Evolutionary conservation across 2,329 filamentous ascomycete genomes (phyloP), one percentile per base, ranked within the genome.

Genomic region (Zasmidium cellare): DNA sequence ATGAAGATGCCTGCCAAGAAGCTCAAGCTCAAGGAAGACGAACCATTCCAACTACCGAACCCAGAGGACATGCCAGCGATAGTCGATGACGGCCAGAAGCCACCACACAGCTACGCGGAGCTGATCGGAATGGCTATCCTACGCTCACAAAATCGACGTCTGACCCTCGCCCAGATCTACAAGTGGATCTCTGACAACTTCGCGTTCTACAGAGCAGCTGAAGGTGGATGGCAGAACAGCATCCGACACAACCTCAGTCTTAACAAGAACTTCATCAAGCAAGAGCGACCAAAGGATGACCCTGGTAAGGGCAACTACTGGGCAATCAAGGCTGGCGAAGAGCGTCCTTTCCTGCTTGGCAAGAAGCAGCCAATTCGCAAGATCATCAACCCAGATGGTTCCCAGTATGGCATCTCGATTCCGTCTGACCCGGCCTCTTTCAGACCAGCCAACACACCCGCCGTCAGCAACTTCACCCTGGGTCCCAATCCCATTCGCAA

Each of bases 111-210:
- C 77, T 99, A 99, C 73, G 93, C 94, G 19, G 90, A 89, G 67
- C 83, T 99, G 66, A 97, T 97, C 64, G 94, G 91, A 71, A 97
- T 97, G 92, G 92, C 94, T 52, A 97, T 99, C 67, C 81, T 97
- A 20, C 87, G 92, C 61, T 91, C 94, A 3, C 88, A 90, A 12
- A 86, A 88, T 60, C 87, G 92, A 59, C 88, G 90, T 53, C 81
- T 97, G 61, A 97, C 94, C 1, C 82, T 99, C 18, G 87, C 92
- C 23, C 92, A 97, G 74, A 99, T 99, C 67, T 99, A 97, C 82
- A 96, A 96, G 72, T 99, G 94, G 93, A 97, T 99, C 68, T 96
- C 91, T n/a, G 91, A 96, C 72, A 92, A 88, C 18, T 97, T 90
- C 73, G 87, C 85, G 3, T 97, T 93, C 76, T 99, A 97, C 79